A percentile compares a stretch with the other conserved stretches of the same genome.
Evolutionary conservation across 768 basidiomycete genomes (phyloP).

Genomic region (Chalciporus piperatus): DNA sequence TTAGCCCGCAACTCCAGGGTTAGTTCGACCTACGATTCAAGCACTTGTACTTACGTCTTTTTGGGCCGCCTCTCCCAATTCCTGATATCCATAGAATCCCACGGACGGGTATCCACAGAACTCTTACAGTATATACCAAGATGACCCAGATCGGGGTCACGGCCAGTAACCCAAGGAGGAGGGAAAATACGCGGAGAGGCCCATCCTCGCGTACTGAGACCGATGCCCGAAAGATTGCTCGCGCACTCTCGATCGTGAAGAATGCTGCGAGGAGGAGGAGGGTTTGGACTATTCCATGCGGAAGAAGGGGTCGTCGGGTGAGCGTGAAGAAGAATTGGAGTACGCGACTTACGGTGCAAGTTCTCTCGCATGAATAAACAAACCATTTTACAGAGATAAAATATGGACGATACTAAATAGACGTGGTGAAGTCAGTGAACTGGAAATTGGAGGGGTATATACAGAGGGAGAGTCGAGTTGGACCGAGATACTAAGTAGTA

Average conservation of each 20-base stretch:
- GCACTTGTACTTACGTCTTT: conserved; percentile 1
- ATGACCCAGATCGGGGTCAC: conserved; percentile 5
- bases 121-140: background rate
- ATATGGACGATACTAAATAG: too few species aligned
- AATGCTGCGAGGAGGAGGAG: conserved; percentile 13
- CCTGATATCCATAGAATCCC: conserved; percentile 17
- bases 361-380: too few species aligned
- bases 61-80: conserved; percentile 10
- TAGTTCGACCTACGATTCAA: background rate
- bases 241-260: conserved; percentile 5
- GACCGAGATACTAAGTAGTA: too few species aligned
- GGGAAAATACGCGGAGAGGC: background rate
- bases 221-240: conserved; percentile 1
- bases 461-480: too few species aligned
- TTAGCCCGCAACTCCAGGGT: background rate
- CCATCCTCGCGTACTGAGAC: conserved; percentile 1
- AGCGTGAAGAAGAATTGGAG: background rate
- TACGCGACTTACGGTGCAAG: background rate
- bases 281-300: conserved; percentile 1
- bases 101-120: conserved; percentile 8
- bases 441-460: too few species aligned
- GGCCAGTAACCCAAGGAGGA: background rate
- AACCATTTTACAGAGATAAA: too few species aligned
- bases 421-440: too few species aligned
- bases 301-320: background rate